Conservation (phyloP, 2,329 filamentous ascomycete genomes). For the Talaromyces sp. region DNA sequence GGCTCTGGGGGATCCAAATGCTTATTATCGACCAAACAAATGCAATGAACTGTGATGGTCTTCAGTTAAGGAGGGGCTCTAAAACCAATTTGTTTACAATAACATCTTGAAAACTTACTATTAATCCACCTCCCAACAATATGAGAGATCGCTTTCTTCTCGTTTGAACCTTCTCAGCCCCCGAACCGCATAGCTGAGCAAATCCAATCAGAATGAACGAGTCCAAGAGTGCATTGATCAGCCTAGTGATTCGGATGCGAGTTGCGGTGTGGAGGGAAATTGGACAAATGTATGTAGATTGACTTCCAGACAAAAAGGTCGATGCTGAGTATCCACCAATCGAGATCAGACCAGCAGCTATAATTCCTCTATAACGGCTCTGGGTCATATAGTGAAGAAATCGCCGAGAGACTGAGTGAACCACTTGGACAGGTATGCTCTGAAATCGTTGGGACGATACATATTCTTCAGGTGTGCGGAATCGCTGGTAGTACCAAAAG, state of each 20-base stretch:
- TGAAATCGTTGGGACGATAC: conserved; percentile 21
- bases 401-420: conserved; percentile 33
- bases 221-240: conserved; percentile 46
- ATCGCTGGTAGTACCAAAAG: conserved; percentile 37
- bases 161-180: conserved; percentile 21
- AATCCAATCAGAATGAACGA: conserved; percentile 41
- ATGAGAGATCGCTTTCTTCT: conserved; percentile 28
- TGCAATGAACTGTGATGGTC: conserved; percentile 35
- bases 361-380: conserved; percentile 41
- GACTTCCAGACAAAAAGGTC: conserved; percentile 37
- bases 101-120: conserved; percentile 30
- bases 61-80: conserved; percentile 9
- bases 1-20: conserved; percentile 37
- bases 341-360: conserved; percentile 42
- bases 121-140: conserved; percentile 33
- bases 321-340: conserved; percentile 42
- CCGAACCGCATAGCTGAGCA: conserved; percentile 31
- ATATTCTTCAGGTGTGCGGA: conserved; percentile 26
- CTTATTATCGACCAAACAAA: conserved; percentile 40
- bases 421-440: conserved; percentile 15
- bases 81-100: background rate
- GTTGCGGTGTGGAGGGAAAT: conserved; percentile 36
- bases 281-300: conserved; percentile 56
- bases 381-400: conserved; percentile 34
- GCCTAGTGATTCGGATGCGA: conserved; percentile 41